Evolutionary conservation across 2,329 filamentous ascomycete genomes (phyloP).

Genomic region (Aspergillus clavatus): DNA sequence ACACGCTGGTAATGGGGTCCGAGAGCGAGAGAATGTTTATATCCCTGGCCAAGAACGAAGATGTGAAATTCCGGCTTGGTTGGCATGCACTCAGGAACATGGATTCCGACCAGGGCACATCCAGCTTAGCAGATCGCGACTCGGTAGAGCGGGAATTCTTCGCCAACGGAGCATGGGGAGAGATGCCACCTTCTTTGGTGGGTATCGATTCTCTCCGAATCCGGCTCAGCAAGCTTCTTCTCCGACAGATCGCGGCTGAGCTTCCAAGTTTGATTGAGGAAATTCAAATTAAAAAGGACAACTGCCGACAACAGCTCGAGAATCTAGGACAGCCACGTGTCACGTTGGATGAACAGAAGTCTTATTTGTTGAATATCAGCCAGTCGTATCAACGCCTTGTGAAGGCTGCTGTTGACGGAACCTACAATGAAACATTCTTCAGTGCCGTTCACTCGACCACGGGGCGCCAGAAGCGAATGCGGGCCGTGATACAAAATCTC

Average conservation of each 20-base stretch:
- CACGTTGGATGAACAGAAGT: constrained; percentile 21
- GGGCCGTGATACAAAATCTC: too few relatives aligned
- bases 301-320: constrained; percentile 27
- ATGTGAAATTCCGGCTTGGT: constrained; percentile 41
- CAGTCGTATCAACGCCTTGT: too few relatives aligned
- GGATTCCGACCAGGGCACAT: constrained; percentile 31
- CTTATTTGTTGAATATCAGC: constrained; percentile 34
- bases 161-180: constrained; percentile 21
- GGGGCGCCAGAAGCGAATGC: too few relatives aligned
- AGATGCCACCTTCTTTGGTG: constrained; percentile 20
- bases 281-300: too few relatives aligned
- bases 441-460: too few relatives aligned
- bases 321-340: constrained; percentile 23
- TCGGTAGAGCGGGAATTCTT: constrained; percentile 33
- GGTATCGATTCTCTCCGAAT: constrained; percentile 35
- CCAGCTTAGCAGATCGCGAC: constrained; percentile 26
- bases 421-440: too few relatives aligned
- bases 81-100: constrained; percentile 49
- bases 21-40: constrained; percentile 34
- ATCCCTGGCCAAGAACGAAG: constrained; percentile 38
- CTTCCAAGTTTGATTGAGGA: constrained; percentile 36
- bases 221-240: constrained; percentile 36
- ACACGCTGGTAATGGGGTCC: constrained; percentile 34
- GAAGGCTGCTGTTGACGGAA: too few relatives aligned
- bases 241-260: constrained; percentile 24